phyloP scores from a whole-genome alignment of 768 basidiomycete species.

The Lentinula aciculospora region DNA sequence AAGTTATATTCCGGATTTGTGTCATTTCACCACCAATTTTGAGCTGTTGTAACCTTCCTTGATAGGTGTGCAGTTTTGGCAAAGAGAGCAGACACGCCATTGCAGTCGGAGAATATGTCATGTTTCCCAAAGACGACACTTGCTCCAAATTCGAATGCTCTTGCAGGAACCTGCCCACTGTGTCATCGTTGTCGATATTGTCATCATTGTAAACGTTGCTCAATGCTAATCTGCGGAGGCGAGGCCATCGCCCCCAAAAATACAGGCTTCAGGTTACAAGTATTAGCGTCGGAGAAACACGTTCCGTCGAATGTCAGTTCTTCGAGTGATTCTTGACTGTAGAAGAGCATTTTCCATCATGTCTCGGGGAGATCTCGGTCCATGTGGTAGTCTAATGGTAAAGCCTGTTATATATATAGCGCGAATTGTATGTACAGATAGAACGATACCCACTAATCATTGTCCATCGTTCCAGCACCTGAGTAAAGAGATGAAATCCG shows the following conservation, averaged over 20 bases:
- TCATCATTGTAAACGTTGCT: constrained; percentile 10
- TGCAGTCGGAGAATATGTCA: constrained; percentile 8
- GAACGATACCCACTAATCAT: not conserved
- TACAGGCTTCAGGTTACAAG: constrained; percentile 12
- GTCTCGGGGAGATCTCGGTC: constrained; percentile 12
- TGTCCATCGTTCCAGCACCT: not conserved
- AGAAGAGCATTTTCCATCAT: constrained; percentile 16
- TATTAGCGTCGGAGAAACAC: constrained; percentile 7
- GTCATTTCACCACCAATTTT: constrained; percentile 9
- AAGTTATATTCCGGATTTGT: constrained; percentile 3
- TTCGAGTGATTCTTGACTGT: constrained; percentile 9
- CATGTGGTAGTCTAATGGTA: constrained; percentile 1
- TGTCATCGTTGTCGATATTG: not conserved
- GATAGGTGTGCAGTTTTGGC: constrained; percentile 10
- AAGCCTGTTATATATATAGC: not conserved
- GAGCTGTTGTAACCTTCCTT: constrained; percentile 14
- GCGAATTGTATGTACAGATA: not conserved
- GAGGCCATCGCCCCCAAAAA: constrained; percentile 13
- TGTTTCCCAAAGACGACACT: constrained; percentile 7
- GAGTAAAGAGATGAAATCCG: constrained; percentile 12
- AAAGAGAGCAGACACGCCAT: constrained; percentile 10
- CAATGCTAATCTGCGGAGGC: constrained; percentile 10
- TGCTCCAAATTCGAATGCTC: constrained; percentile 12
- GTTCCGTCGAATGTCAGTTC: constrained; percentile 15
- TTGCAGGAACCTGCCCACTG: constrained; percentile 10